phyloP scores from a whole-genome alignment of 192 early-diverging fungal genomes.

The Chytriomyces confervae region DNA sequence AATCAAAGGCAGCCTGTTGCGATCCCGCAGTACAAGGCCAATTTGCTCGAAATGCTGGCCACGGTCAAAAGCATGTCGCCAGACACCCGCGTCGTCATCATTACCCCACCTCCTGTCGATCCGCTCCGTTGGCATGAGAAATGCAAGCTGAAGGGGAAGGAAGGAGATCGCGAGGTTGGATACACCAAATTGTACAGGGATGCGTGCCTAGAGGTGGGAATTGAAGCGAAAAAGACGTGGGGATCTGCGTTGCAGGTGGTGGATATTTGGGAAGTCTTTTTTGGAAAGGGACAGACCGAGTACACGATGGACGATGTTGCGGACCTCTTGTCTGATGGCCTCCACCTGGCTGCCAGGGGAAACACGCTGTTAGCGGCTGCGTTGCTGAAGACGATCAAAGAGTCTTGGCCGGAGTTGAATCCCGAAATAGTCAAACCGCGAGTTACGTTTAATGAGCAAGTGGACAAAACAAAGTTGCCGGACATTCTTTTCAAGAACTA shows the following conservation, averaged over 20 bases:
- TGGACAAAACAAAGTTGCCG: no score
- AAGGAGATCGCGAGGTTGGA: conserved; percentile 19
- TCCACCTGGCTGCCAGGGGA: conserved; percentile 40
- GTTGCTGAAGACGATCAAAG: conserved; percentile 42
- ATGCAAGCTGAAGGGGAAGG: conserved; percentile 34
- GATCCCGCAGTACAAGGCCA: conserved; percentile 61
- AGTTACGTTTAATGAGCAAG: no score
- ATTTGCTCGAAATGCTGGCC: conserved; percentile 67
- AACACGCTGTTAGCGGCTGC: conserved; percentile 39
- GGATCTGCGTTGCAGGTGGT: conserved; percentile 29
- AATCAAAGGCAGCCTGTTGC: conserved; percentile 66
- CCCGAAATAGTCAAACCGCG: neutral
- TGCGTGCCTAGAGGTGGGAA: conserved; percentile 37
- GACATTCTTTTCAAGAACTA: no score
- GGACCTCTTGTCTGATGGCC: conserved; percentile 38
- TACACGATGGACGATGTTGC: conserved; percentile 29
- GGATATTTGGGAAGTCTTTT: conserved; percentile 43
- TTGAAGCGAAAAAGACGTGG: conserved; percentile 15
- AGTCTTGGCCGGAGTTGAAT: conserved; percentile 48
- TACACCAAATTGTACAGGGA: conserved; percentile 37
- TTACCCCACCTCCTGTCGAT: conserved; percentile 75
- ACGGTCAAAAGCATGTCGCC: conserved; percentile 65
- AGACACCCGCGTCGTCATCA: conserved; percentile 65
- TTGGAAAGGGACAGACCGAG: conserved; percentile 1
- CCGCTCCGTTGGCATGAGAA: conserved; percentile 43